Evolutionary conservation across 768 basidiomycete species (phyloP), one percentile per base, ranked within the genome.

Genomic region (Leccinum arenicola): DNA sequence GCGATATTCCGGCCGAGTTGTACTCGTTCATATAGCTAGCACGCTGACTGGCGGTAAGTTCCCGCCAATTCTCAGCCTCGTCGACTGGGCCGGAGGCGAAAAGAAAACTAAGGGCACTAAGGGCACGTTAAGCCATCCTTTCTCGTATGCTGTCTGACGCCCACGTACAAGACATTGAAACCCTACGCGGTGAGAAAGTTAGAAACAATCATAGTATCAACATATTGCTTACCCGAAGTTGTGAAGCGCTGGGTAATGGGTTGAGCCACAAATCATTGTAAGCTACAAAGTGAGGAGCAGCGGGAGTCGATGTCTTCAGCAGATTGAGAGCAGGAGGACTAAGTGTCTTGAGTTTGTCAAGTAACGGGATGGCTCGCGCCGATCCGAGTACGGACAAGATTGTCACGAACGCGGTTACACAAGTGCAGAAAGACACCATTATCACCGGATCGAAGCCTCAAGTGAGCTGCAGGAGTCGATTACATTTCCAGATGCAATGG

Each of bases 1-100:
- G 65, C 21, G 79, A 80, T 67, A 85, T 84, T 19, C 84, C 84
- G 6, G 84, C 83, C 0, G 78, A 75, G 23, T 74, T 75, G 64
- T 85, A 86, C 57, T 80, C 75, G 1, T 77, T 61, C 59, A 82
- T 70, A 64, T 80, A 75, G 14, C 75, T 36, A 12, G 76, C 59
- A 29, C 84, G 78, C 35, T 80, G 68, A 17, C 62, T 61, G 5
- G 72, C 71, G 2, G 75, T 68, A 3, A 84, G 70, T 36, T 64
- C 64, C 25, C 75, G 65, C 82, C 81, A 83, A 58, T 77, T 76
- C 52, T 70, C 68, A 6, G 80, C 82, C 69, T 82, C 66, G 59
- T 83, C 80, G 50, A 65, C 75, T 0, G 80, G 64, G 4, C 82
- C 82, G 15, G 70, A 69, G 10, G 68, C 65, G 15, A 80, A 63